Base-by-base conservation (phyloP, 164 flowering plant species). In the Warburgia ugandensis region DNA sequence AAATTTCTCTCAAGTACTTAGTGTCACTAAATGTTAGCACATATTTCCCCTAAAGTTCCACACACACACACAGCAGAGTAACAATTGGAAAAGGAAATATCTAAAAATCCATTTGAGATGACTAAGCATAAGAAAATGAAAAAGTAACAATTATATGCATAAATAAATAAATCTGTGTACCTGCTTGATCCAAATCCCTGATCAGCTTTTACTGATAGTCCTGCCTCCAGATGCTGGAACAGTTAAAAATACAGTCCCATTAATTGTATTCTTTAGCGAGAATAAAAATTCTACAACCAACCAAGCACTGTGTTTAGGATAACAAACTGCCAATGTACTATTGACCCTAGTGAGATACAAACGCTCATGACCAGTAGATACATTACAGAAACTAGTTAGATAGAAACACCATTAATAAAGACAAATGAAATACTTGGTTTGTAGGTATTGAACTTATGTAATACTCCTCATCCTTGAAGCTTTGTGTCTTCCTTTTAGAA, bases 391-490 rank as follows among this genome's bases (percentile, higher is more conserved):
- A n/a, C n/a, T n/a, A n/a, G n/a, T n/a, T n/a, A n/a, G n/a, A n/a
- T n/a, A 44, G 45, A 30, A 13, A 45, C 45, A 33, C 28, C 14
- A 42, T 29, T 27, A 45, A 31, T 12, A 29, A 12, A 47, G 17
- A 45, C 17, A 13, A 48, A 51, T 21, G 8, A 68, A 79, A 6
- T 64, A 88, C 98, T 69, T 77, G 95, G 72, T 87, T 85, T 56
- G 74, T 77, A 5, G 95, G 96, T 36, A 86, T 68, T 8, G 96
- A 73, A 64, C 89, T 86, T 42, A 92, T 92, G 61, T 68, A 92
- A 68, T 63, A 77, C 54, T 92, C 96, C 54, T 88, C 95, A 68
- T 88, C 95, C 75, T 79, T 88, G 81, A 78, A 92, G 75, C 65
- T 79, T 50, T 53, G 46, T 45, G 82, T 74, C 74, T 82, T 86